A percentile compares a stretch with the other conserved stretches of the same genome.
phyloP scores from a whole-genome alignment of 129 eudicot species.

The Artemisia tridentata region DNA sequence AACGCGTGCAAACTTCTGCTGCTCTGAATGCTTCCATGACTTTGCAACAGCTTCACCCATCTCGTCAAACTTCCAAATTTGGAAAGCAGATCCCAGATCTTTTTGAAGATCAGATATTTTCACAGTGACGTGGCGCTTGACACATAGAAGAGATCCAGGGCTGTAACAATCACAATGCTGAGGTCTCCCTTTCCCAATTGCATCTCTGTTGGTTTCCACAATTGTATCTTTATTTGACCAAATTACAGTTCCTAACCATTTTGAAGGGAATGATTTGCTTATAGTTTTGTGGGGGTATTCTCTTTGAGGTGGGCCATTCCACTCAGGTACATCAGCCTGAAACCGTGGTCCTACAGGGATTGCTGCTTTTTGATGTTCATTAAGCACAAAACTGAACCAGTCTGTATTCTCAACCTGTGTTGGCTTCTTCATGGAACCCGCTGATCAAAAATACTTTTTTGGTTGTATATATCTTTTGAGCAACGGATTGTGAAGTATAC shows the following conservation, averaged over 20 bases:
- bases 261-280: constrained; percentile 30
- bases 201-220: constrained; percentile 27
- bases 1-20: constrained; percentile 35
- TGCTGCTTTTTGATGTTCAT: constrained; percentile 29
- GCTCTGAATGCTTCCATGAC: constrained; percentile 45
- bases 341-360: constrained; percentile 68
- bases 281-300: constrained; percentile 18
- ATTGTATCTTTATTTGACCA: constrained; percentile 45
- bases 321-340: constrained; percentile 56
- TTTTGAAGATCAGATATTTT: constrained; percentile 38
- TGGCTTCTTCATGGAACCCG: constrained; percentile 27
- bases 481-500: too few relatives aligned
- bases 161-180: constrained; percentile 44
- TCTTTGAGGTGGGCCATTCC: constrained; percentile 40
- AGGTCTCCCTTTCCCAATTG: constrained; percentile 59
- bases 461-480: background rate
- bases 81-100: constrained; percentile 61
- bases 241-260: constrained; percentile 60
- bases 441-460: background rate
- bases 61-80: constrained; percentile 57
- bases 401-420: constrained; percentile 22
- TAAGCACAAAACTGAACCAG: constrained; percentile 13
- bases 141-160: constrained; percentile 45
- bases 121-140: constrained; percentile 47
- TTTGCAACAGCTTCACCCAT: constrained; percentile 64